Base-by-base conservation (phyloP, 2,329 filamentous ascomycete species). In the Apiospora malaysiana region DNA sequence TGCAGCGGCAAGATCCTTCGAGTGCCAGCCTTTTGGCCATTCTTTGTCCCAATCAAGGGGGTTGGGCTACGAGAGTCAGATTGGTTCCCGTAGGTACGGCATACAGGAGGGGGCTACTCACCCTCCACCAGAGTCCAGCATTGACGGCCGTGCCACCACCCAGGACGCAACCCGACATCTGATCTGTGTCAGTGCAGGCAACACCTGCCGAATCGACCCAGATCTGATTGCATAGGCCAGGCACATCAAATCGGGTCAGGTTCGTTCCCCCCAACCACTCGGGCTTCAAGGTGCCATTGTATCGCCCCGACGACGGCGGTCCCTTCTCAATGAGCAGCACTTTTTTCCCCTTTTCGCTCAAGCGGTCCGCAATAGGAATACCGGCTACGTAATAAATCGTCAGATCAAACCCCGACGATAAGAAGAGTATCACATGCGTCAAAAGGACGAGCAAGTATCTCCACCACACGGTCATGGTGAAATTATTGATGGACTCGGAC, bases 1-100 rank as follows among this genome's bases (percentile, higher is more conserved):
- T 1, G 92, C 88, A 27, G 82, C 78, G 71, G 82, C 81, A 78
- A 94, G 87, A 74, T 94, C 91, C 10, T 81, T 78, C 23, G 89
- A 85, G 79, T 92, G 90, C 92, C 92, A 94, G 40, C 92, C 92
- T 1, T 82, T 73, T 0, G 92, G 92, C 82, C 93, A 94, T 79
- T 92, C 92, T 78, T 88, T 85, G 77, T 94, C 90, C 84, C 92
- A 94, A 78, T 94, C 92, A 14, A 83, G 78, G 8, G 87, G 84
- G 72, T 90, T 88, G 0, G 92, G 87, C 82, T 88, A 18, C 12
- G 18, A 51, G 21, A 4, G 56, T 63, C 56, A 63, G 56, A 12
- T 21, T 63, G 18, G 10, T 12, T 63, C 21, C 21, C 32, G 8
- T 23, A 9, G 21, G 18, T 4, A n/a, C 16, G 14, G 43, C 9